Evolutionary conservation across 148 eudicot genomes (phyloP).

Genomic region (Bassia scoparia): DNA sequence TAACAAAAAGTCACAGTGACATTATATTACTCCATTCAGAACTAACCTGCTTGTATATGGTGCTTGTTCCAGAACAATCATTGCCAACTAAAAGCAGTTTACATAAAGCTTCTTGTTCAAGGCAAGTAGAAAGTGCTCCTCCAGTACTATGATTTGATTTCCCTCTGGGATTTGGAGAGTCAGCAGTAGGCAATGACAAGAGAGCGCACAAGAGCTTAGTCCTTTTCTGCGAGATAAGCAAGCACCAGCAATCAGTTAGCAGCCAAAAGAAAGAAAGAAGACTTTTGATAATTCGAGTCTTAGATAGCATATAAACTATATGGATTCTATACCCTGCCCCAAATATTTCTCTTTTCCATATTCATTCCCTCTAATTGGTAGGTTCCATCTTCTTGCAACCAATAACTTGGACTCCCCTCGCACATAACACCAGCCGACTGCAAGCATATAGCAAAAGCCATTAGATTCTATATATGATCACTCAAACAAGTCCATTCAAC

Average conservation of each 20-base stretch:
- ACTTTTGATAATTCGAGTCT: slow-evolving; percentile 3
- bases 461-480: slow-evolving; percentile 2
- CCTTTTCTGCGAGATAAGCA: slow-evolving; percentile 44
- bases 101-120: slow-evolving; percentile 30
- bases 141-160: slow-evolving; percentile 24
- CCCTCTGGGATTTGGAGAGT: slow-evolving; percentile 24
- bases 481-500: neutral
- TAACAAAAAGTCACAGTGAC: neutral
- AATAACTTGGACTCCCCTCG: slow-evolving; percentile 53
- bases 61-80: slow-evolving; percentile 76
- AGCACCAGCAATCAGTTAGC: neutral
- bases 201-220: slow-evolving; percentile 46
- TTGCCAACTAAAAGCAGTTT: slow-evolving; percentile 68
- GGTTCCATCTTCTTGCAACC: slow-evolving; percentile 63
- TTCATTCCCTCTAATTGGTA: slow-evolving; percentile 64
- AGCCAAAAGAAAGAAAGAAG: slow-evolving; percentile 1
- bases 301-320: slow-evolving; percentile 2
- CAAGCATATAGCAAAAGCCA: slow-evolving; percentile 23
- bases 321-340: slow-evolving; percentile 52
- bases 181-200: slow-evolving; percentile 68
- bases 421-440: slow-evolving; percentile 64
- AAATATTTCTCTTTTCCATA: slow-evolving; percentile 41
- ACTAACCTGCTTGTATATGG: slow-evolving; percentile 81
- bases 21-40: neutral
- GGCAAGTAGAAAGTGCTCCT: slow-evolving; percentile 18